Evolutionary conservation across 148 eudicot genomes (phyloP), one percentile per base, ranked within the genome.

Genomic region (Pouteria glomerata): DNA sequence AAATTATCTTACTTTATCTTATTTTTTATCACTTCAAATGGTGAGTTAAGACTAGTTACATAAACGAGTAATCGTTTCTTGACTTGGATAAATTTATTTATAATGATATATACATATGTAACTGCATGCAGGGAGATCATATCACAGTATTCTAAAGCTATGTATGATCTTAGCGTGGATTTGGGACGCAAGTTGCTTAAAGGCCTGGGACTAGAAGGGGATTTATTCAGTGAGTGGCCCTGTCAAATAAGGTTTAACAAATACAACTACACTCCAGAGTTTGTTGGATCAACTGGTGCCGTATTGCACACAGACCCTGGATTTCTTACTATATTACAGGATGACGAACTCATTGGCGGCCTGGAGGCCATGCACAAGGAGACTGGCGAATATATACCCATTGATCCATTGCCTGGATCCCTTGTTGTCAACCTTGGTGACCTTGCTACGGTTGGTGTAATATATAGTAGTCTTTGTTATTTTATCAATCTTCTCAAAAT

Each of bases 171-270:
- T 10, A 75, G 76, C 1, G 39, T 57, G 73, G 56, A 70, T 8
- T 19, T 79, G 5, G 82, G 82, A 3, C 31, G 60, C 1, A 74
- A 51, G 63, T 34, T 79, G 44, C 57, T 62, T 7, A 27, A 79
- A 15, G 72, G 79, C 44, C 14, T 79, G 63, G 82, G 82, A 5
- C 56, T 84, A 58, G 31, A 47, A 13, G 77, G 78, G 31, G 85
- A 85, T 56, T 73, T 76, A n/a, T 83, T 90, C 55, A 71, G 83
- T 3, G 84, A 71, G 1, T 86, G 93, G 91, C 81, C 81, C 57
- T 74, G 81, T 65, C 89, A 85, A 63, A 74, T 88, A 48, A 76
- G 89, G 51, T 77, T 90, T 0, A 90, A 90, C 76, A 87, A 89
- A 41, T 90, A 90, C 80, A 80, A 74, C 39, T 90, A 79, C 81